Evolutionary conservation across 2,329 filamentous ascomycete genomes (phyloP), one percentile per base, ranked within the genome.

Genomic region (Drechslerella dactyloides): DNA sequence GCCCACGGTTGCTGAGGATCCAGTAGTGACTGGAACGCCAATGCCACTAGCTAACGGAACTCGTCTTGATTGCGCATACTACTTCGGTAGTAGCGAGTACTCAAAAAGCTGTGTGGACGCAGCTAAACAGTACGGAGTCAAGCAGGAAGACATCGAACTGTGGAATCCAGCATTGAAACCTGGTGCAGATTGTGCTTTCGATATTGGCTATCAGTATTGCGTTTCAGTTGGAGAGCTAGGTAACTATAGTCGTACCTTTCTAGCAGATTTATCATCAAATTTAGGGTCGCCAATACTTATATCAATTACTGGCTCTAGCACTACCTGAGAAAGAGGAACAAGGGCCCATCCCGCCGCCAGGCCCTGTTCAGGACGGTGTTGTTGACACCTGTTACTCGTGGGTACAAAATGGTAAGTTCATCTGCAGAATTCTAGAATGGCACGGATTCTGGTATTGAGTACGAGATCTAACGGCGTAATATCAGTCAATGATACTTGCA

Each of bases 31-130:
- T 15, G 35, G 30, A 50, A 73, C 64, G 15, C 50, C 57, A 10
- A 60, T 75, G 21, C 75, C 75, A 17, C 40, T 74, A n/a, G 75
- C 76, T 56, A 58, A 65, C n/a, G 74, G 70, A 46, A 77, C 73
- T 8, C 72, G 75, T 52, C 62, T 65, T 19, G 75, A 77, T 65
- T 77, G 76, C 60, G 52, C 54, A 24, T 50, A 65, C 59, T 77
- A 77, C 58, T 74, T 75, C 40, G 50, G 65, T 42, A 74, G 75
- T 62, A 73, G 65, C 35, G 68, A 74, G 42, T 74, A 65, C 55
- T 70, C 73, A 56, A 59, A 63, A 40, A 64, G 68, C 58, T 35
- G 74, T 54, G 56, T 59, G 35, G 68, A 65, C 13, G 69, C 69
- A 42, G 54, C 55, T 19, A 17, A n/a, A 1, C 24, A 68, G 30